A percentile compares a stretch with the other conserved stretches of the same genome.
Conservation (phyloP, 768 basidiomycete genomes). For the Tulasnella calospora region DNA sequence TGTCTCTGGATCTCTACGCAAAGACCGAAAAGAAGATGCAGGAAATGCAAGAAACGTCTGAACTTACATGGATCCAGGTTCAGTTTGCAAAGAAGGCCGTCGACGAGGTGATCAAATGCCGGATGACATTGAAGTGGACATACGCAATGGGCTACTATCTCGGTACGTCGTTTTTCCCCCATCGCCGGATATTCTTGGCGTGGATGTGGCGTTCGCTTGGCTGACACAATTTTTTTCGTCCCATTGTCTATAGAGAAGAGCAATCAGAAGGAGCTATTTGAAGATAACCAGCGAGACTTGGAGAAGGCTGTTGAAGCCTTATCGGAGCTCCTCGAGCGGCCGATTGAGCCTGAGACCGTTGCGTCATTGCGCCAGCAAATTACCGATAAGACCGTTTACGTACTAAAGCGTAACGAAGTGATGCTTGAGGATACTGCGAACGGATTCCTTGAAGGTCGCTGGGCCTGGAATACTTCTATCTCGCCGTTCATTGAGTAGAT, state of each 20-base stretch:
- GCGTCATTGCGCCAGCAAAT: slow-evolving; percentile 80
- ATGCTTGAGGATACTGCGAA: slow-evolving; percentile 90
- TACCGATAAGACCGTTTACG: slow-evolving; percentile 95
- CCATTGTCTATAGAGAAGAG: slow-evolving; percentile 44
- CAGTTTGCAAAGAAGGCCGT: slow-evolving; percentile 99
- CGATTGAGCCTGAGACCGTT: slow-evolving; percentile 80
- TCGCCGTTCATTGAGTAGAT: slow-evolving; percentile 5
- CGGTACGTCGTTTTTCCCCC: slow-evolving; percentile 36
- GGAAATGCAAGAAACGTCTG: slow-evolving; percentile 91
- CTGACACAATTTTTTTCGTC: slow-evolving; percentile 7
- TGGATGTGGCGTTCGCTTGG: neutral
- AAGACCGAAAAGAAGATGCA: slow-evolving; percentile 99
- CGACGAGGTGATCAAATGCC: slow-evolving; percentile 81
- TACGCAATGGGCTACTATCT: slow-evolving; percentile 99
- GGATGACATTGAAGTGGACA: slow-evolving; percentile 97
- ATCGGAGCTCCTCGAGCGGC: slow-evolving; percentile 87
- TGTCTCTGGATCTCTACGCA: slow-evolving; percentile 83
- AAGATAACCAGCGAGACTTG: slow-evolving; percentile 94
- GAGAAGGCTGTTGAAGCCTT: slow-evolving; percentile 94
- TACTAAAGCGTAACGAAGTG: slow-evolving; percentile 95
- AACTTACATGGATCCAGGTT: slow-evolving; percentile 95
- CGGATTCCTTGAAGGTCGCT: slow-evolving; percentile 80
- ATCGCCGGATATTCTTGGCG: neutral
- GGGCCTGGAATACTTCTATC: slow-evolving; percentile 61
- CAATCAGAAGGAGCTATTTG: slow-evolving; percentile 92